Conservation (phyloP, 768 basidiomycete genomes). For the Porphyrellus cyaneotinctus region DNA sequence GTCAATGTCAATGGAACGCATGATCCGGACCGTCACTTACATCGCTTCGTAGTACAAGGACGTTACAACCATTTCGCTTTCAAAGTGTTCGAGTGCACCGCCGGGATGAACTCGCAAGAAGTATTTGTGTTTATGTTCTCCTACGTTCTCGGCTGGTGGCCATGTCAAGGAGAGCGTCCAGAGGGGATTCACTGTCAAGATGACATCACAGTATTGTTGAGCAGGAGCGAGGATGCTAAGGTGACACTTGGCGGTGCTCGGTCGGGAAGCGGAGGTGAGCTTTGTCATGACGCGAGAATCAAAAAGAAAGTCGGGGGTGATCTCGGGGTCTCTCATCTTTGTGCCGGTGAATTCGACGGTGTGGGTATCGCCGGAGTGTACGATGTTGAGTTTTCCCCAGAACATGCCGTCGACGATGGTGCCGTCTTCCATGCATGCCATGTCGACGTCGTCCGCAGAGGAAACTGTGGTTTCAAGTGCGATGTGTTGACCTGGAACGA, state of each 20-base stretch:
- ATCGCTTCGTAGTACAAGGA: slow-evolving; percentile 83
- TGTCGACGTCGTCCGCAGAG: slow-evolving; percentile 79
- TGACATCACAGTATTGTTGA: slow-evolving; percentile 77
- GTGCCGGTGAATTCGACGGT: slow-evolving; percentile 82
- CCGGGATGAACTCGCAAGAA: slow-evolving; percentile 81
- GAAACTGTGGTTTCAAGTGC: slow-evolving; percentile 75
- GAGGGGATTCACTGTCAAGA: slow-evolving; percentile 61
- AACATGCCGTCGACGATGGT: slow-evolving; percentile 81
- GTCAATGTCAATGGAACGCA: neutral
- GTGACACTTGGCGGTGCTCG: slow-evolving; percentile 71
- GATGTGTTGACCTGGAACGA: slow-evolving; percentile 73
- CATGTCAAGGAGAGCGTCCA: slow-evolving; percentile 77
- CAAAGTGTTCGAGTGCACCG: slow-evolving; percentile 83
- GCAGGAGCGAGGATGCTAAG: slow-evolving; percentile 69
- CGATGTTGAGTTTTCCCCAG: slow-evolving; percentile 84
- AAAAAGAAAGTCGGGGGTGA: slow-evolving; percentile 64
- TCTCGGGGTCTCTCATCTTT: slow-evolving; percentile 59
- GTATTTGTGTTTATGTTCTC: slow-evolving; percentile 73
- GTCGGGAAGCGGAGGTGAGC: slow-evolving; percentile 69
- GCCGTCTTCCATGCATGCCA: slow-evolving; percentile 90
- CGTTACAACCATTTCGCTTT: slow-evolving; percentile 74
- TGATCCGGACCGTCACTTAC: slow-evolving; percentile 40
- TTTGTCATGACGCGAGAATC: slow-evolving; percentile 77
- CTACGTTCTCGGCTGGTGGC: slow-evolving; percentile 69
- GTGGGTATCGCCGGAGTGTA: slow-evolving; percentile 74